These are phyloP conservation scores for Magnusiomyces clavatus DNA, from an alignment of 1,139 yeast genomes.

Conservation along the genomic window DNA sequence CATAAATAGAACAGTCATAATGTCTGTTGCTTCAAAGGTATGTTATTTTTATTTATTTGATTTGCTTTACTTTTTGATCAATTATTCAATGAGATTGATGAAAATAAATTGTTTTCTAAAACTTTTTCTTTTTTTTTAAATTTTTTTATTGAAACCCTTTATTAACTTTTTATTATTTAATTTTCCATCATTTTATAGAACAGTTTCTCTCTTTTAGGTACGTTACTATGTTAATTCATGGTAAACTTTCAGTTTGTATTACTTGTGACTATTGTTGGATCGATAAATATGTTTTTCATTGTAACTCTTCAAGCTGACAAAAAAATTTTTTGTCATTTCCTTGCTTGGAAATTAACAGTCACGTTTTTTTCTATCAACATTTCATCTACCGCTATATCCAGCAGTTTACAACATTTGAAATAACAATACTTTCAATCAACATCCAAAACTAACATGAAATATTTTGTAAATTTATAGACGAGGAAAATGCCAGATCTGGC, in stretches of 20 bases:
- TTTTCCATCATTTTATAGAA: constrained; percentile 19
- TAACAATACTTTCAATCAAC: neutral
- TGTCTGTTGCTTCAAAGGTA: constrained; percentile 29
- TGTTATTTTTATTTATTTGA: constrained; percentile 8
- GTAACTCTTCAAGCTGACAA: neutral
- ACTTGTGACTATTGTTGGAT: neutral
- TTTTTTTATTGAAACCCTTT: neutral
- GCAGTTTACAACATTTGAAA: neutral
- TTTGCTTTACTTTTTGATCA: neutral
- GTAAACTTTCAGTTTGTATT: neutral
- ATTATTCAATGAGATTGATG: neutral
- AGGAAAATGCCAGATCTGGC: constrained; percentile 41
- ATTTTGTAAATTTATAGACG: constrained; percentile 29
- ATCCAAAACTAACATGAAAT: neutral
- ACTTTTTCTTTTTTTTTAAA: neutral
- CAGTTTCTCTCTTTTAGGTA: constrained; percentile 26
- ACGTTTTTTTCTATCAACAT: neutral
- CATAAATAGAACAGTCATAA: constrained; percentile 12
- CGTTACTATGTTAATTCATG: constrained; percentile 2
- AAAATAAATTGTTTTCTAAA: neutral
- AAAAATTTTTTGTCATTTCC: neutral
- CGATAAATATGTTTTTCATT: neutral
- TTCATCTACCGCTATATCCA: neutral
- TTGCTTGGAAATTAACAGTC: neutral
- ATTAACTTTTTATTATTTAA: neutral